phyloP scores from a whole-genome alignment of 768 basidiomycete genomes.

The Hypholoma sublateritium region DNA sequence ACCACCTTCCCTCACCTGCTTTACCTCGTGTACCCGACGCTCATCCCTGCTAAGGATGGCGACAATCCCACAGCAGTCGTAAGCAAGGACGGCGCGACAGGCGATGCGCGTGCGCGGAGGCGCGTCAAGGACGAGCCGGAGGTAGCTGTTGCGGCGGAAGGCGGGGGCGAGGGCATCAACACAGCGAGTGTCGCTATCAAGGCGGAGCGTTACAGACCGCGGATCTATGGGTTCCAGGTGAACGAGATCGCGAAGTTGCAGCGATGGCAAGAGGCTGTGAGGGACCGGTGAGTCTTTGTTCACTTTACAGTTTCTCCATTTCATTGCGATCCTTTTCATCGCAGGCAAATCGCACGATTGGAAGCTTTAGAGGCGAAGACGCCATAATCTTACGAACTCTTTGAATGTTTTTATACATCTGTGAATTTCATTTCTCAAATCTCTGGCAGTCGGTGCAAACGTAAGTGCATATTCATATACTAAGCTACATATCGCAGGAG shows the following conservation, averaged over 20 bases:
- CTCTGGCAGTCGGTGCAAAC: neutral
- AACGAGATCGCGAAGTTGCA: slow-evolving; percentile 92
- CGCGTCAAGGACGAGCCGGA: slow-evolving; percentile 54
- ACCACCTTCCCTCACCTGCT: slow-evolving; percentile 97
- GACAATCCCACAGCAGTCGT: slow-evolving; percentile 9
- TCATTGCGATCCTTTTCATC: neutral
- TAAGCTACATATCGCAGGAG: slow-evolving; percentile 5
- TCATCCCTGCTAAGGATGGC: slow-evolving; percentile 58
- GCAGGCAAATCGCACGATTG: slow-evolving; percentile 49
- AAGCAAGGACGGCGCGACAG: slow-evolving; percentile 20
- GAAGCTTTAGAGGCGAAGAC: slow-evolving; percentile 40
- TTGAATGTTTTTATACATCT: slow-evolving; percentile 1
- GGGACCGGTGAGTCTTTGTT: slow-evolving; percentile 67
- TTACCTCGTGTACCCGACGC: slow-evolving; percentile 94
- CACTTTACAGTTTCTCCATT: slow-evolving; percentile 5
- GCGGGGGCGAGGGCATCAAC: slow-evolving; percentile 66
- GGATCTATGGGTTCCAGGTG: slow-evolving; percentile 96
- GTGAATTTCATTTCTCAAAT: neutral
- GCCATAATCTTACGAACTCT: neutral
- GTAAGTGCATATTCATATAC: slow-evolving; percentile 4
- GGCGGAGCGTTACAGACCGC: slow-evolving; percentile 89
- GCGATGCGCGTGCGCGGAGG: slow-evolving; percentile 35
- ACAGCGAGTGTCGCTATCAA: slow-evolving; percentile 84
- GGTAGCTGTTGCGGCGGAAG: slow-evolving; percentile 46
- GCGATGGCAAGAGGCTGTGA: slow-evolving; percentile 92